Evolutionary conservation across 2,329 filamentous ascomycete genomes (phyloP).

Genomic region (Biscogniauxia marginata): DNA sequence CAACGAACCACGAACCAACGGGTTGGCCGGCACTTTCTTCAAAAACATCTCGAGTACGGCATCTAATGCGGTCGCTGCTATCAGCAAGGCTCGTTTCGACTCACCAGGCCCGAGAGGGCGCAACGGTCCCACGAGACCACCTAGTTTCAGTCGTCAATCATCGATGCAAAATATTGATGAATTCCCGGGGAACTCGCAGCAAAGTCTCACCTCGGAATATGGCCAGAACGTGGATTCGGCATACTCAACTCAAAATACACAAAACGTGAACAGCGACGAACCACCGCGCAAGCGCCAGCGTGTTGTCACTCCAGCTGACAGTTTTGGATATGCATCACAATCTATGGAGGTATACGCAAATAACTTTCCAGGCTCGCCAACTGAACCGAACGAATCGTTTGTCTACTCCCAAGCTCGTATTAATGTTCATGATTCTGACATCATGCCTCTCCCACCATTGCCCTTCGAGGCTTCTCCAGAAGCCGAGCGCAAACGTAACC

Average conservation of each 20-base stretch:
- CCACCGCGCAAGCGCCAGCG: slow-evolving; percentile 79
- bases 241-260: slow-evolving; percentile 59
- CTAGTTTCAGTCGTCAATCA: slow-evolving; percentile 69
- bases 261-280: slow-evolving; percentile 60
- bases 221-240: slow-evolving; percentile 70
- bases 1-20: slow-evolving; percentile 65
- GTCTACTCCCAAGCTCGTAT: slow-evolving; percentile 57
- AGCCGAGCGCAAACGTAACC: slow-evolving; percentile 75
- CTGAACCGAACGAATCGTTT: slow-evolving; percentile 79
- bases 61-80: slow-evolving; percentile 88
- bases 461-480: slow-evolving; percentile 60
- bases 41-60: slow-evolving; percentile 94
- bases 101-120: slow-evolving; percentile 72
- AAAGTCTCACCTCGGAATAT: slow-evolving; percentile 76
- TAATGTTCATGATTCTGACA: slow-evolving; percentile 50
- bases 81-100: slow-evolving; percentile 93
- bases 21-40: slow-evolving; percentile 84
- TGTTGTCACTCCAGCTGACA: slow-evolving; percentile 55
- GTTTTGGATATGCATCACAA: slow-evolving; percentile 51
- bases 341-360: slow-evolving; percentile 46
- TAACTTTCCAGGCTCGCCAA: slow-evolving; percentile 68
- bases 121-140: slow-evolving; percentile 63
- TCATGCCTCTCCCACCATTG: slow-evolving; percentile 63
- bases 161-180: slow-evolving; percentile 70
- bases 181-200: slow-evolving; percentile 74